These are phyloP conservation scores for Yueomyces sinensis DNA, from an alignment of 805 yeast genomes.

Conservation along the genomic window DNA sequence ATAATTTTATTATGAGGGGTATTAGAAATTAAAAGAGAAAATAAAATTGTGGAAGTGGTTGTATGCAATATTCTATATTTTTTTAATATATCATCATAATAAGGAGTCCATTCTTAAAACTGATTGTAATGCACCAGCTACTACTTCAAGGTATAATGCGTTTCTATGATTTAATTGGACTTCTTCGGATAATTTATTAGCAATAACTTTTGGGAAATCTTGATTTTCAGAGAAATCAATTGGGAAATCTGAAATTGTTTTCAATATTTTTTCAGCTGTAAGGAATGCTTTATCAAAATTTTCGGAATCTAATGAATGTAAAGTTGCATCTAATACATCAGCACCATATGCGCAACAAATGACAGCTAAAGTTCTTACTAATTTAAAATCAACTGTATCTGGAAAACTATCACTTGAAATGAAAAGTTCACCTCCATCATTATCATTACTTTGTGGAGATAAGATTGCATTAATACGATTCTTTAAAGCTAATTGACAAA, in stretches of 20 bases:
- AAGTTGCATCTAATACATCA: slow-evolving; percentile 84
- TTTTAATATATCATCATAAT: too few relatives aligned
- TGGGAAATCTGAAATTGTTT: slow-evolving; percentile 76
- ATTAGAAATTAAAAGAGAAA: too few relatives aligned
- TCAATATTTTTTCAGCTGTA: slow-evolving; percentile 80
- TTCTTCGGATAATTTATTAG: slow-evolving; percentile 36
- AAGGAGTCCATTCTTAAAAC: slow-evolving; percentile 94
- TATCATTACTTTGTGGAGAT: slow-evolving; percentile 55
- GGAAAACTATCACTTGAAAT: slow-evolving; percentile 52
- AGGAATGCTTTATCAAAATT: slow-evolving; percentile 85
- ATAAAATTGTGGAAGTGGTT: too few relatives aligned
- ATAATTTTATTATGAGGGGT: too few relatives aligned
- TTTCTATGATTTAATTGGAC: slow-evolving; percentile 26
- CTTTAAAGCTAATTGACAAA: slow-evolving; percentile 70
- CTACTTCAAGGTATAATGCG: slow-evolving; percentile 68
- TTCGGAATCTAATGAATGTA: slow-evolving; percentile 65
- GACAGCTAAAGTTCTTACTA: slow-evolving; percentile 66
- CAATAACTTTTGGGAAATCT: slow-evolving; percentile 53
- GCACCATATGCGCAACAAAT: slow-evolving; percentile 94
- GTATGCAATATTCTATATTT: too few relatives aligned
- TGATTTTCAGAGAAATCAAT: slow-evolving; percentile 50
- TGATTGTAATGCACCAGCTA: slow-evolving; percentile 85
- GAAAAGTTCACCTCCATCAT: too few relatives aligned
- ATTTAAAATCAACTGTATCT: slow-evolving; percentile 48
- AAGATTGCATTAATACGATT: slow-evolving; percentile 58